phyloP scores from a whole-genome alignment of 306 rosid genomes.

The Quercus gilva region DNA sequence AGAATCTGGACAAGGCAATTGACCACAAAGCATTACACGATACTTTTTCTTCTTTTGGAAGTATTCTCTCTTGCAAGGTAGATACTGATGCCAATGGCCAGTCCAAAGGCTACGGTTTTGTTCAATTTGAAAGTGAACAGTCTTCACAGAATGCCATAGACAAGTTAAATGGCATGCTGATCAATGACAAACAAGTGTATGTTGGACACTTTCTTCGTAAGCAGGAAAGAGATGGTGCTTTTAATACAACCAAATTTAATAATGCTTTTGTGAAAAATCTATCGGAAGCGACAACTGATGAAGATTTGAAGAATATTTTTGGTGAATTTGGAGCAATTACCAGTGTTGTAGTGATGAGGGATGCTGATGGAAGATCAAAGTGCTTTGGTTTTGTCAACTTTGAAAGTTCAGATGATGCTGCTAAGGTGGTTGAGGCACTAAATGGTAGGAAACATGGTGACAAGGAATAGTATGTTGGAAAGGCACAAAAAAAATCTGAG shows the following conservation, averaged over 20 bases:
- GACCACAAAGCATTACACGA: conserved; percentile 73
- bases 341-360: conserved; percentile 62
- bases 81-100: conserved; percentile 34
- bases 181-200: conserved; percentile 62
- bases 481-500: conserved; percentile 63
- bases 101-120: conserved; percentile 65
- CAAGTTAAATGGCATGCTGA: conserved; percentile 68
- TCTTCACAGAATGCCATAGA: conserved; percentile 68
- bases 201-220: conserved; percentile 63
- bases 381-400: conserved; percentile 77
- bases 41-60: conserved; percentile 64
- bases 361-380: conserved; percentile 61
- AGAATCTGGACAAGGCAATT: conserved; percentile 79
- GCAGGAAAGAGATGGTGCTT: conserved; percentile 59
- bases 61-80: conserved; percentile 61
- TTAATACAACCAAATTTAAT: conserved; percentile 44
- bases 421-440: conserved; percentile 59
- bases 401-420: conserved; percentile 64
- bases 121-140: conserved; percentile 59
- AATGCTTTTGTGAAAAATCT: conserved; percentile 63
- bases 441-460: conserved; percentile 57
- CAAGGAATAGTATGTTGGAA: conserved; percentile 75
- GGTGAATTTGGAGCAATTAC: conserved; percentile 29
- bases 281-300: conserved; percentile 52
- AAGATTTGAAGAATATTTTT: conserved; percentile 40